Percentiles rank a stretch among this genome's conserved stretches.
phyloP scores from a whole-genome alignment of 208 protist species.

The Crithidia brevicula region DNA sequence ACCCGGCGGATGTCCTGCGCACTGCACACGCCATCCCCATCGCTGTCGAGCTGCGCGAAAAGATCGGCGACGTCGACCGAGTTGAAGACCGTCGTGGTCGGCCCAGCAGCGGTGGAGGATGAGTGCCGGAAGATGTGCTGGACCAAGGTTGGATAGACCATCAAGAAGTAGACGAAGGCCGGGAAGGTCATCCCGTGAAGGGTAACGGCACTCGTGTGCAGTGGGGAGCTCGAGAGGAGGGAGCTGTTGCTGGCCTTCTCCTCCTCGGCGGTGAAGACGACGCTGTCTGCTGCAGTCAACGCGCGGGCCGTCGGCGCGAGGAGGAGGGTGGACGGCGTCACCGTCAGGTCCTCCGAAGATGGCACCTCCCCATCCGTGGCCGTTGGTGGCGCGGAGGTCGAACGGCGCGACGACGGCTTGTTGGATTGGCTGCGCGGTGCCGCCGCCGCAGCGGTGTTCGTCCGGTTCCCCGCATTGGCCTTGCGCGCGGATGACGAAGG shows the following conservation, averaged over 20 bases:
- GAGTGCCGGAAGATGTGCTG: slow-evolving; percentile 8
- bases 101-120: background rate
- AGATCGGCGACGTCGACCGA: slow-evolving; percentile 38
- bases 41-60: slow-evolving; percentile 56
- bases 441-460: background rate
- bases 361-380: background rate
- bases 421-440: background rate
- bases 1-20: slow-evolving; percentile 47
- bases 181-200: slow-evolving; percentile 48
- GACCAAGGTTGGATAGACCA: slow-evolving; percentile 27
- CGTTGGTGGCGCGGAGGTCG: background rate
- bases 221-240: background rate
- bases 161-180: slow-evolving; percentile 71
- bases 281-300: background rate
- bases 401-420: background rate
- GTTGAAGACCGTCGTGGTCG: slow-evolving; percentile 19
- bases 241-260: background rate
- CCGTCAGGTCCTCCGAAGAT: background rate
- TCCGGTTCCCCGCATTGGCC: background rate
- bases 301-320: background rate
- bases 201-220: background rate
- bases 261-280: background rate
- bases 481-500: too few relatives aligned
- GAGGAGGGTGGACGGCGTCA: background rate
- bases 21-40: slow-evolving; percentile 63